These are phyloP conservation scores for Rhodamnia rubescens DNA, from an alignment of 345 rosid genomes.

Conservation along the genomic window DNA sequence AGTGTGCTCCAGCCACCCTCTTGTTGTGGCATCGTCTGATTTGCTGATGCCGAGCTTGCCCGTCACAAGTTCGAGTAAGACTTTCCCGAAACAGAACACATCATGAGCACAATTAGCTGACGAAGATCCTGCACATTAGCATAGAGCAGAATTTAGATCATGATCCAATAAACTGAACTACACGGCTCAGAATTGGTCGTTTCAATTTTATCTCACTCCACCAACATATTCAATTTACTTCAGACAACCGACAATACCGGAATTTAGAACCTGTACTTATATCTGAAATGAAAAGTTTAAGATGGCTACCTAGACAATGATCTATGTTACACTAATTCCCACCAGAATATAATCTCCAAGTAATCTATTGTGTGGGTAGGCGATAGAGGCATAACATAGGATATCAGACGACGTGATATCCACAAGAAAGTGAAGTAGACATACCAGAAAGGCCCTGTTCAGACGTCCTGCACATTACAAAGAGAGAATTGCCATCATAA, in stretches of 20 bases:
- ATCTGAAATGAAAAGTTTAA: not conserved
- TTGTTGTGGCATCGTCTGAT: conserved; percentile 42
- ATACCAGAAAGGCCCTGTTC: conserved; percentile 47
- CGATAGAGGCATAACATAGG: not conserved
- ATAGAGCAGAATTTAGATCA: conserved; percentile 2
- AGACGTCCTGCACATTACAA: conserved; percentile 34
- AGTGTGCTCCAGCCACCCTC: conserved; percentile 44
- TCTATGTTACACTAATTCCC: not conserved
- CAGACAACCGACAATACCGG: not conserved
- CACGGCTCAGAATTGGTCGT: not conserved
- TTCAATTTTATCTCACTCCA: not conserved
- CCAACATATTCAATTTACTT: not conserved
- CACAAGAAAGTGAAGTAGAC: conserved; percentile 1
- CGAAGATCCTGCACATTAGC: conserved; percentile 28
- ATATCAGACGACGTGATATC: not conserved
- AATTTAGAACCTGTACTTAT: not conserved
- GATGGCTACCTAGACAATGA: not conserved
- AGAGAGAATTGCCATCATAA: conserved; percentile 1
- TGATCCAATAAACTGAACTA: not conserved
- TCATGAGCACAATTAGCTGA: conserved; percentile 57
- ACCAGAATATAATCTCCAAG: not conserved
- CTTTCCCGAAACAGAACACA: conserved; percentile 85
- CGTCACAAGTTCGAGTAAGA: conserved; percentile 77
- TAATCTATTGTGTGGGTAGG: not conserved
- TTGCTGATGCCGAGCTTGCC: conserved; percentile 81